These are phyloP conservation scores for Fistulina hepatica DNA, from an alignment of 1,284 basidiomycete genomes.

Conservation along the genomic window DNA sequence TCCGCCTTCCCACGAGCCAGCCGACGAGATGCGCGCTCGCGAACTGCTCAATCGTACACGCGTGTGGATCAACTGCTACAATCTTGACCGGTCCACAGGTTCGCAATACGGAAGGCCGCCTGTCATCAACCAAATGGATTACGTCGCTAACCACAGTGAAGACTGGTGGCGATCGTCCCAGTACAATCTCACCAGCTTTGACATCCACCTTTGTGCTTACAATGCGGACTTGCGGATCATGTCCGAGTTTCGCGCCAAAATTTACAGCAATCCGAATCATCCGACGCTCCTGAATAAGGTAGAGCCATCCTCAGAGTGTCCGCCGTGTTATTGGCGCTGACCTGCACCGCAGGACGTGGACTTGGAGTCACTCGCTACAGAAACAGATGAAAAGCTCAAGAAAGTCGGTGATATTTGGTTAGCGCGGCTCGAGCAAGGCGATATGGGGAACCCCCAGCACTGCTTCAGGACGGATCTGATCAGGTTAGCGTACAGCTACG, in stretches of 20 bases:
- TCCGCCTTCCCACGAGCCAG: constrained; percentile 54
- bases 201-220: constrained; percentile 67
- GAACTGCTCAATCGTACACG: constrained; percentile 81
- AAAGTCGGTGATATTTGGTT: constrained; percentile 46
- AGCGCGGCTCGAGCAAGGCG: constrained; percentile 33
- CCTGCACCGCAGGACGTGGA: constrained; percentile 39
- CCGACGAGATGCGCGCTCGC: constrained; percentile 64
- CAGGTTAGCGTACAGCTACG: constrained; percentile 56
- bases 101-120: constrained; percentile 77
- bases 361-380: constrained; percentile 50
- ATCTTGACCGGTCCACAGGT: constrained; percentile 70
- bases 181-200: constrained; percentile 59
- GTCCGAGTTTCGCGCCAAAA: constrained; percentile 45
- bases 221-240: constrained; percentile 60
- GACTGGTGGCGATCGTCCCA: constrained; percentile 64
- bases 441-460: constrained; percentile 40
- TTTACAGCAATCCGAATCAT: constrained; percentile 64
- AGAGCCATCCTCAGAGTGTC: constrained; percentile 4
- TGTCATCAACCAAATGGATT: constrained; percentile 65
- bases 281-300: constrained; percentile 67
- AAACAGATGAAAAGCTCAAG: constrained; percentile 55
- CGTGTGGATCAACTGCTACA: constrained; percentile 81
- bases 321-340: background rate
- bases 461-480: constrained; percentile 54
- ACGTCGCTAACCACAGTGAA: constrained; percentile 61